phyloP scores from a whole-genome alignment of 805 yeast genomes.

The Candida yuanshanica region DNA sequence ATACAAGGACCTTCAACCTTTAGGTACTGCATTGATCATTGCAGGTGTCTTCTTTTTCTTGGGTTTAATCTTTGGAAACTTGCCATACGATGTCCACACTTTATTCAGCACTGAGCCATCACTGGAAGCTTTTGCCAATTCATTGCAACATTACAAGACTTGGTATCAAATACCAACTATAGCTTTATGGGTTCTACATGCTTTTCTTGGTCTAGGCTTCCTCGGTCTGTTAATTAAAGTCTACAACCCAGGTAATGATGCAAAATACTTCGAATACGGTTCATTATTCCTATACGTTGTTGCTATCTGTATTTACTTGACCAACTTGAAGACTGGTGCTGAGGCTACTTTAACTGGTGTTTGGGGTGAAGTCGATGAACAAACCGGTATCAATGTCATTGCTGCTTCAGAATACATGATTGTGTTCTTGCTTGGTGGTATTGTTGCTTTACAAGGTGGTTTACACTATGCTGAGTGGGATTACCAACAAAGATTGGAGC shows the following conservation, averaged over 20 bases:
- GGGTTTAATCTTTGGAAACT: slow-evolving; percentile 73
- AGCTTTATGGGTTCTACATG: slow-evolving; percentile 60
- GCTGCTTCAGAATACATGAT: slow-evolving; percentile 85
- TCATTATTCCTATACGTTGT: slow-evolving; percentile 68
- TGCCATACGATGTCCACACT: slow-evolving; percentile 75
- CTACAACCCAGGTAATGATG: slow-evolving; percentile 81
- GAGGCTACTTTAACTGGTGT: slow-evolving; percentile 60
- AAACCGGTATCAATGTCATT: slow-evolving; percentile 83
- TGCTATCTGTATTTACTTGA: slow-evolving; percentile 72
- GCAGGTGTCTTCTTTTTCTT: slow-evolving; percentile 59
- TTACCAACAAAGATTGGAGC: slow-evolving; percentile 31
- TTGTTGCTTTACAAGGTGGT: slow-evolving; percentile 81
- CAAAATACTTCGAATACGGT: slow-evolving; percentile 87
- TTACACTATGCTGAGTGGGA: slow-evolving; percentile 80
- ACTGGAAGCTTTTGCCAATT: slow-evolving; percentile 49
- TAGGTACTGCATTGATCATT: slow-evolving; percentile 40
- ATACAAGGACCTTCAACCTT: slow-evolving; percentile 41
- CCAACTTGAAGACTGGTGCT: slow-evolving; percentile 80
- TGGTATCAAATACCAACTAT: slow-evolving; percentile 63
- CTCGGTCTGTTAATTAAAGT: slow-evolving; percentile 70
- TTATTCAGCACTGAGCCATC: slow-evolving; percentile 57
- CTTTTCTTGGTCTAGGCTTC: slow-evolving; percentile 57
- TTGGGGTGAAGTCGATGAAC: slow-evolving; percentile 92
- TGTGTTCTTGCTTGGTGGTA: slow-evolving; percentile 66
- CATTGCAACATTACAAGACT: slow-evolving; percentile 66